Evolutionary conservation across 139 green algal genomes (phyloP), one percentile per base, ranked within the genome.

Genomic region (Closterium sp.): DNA sequence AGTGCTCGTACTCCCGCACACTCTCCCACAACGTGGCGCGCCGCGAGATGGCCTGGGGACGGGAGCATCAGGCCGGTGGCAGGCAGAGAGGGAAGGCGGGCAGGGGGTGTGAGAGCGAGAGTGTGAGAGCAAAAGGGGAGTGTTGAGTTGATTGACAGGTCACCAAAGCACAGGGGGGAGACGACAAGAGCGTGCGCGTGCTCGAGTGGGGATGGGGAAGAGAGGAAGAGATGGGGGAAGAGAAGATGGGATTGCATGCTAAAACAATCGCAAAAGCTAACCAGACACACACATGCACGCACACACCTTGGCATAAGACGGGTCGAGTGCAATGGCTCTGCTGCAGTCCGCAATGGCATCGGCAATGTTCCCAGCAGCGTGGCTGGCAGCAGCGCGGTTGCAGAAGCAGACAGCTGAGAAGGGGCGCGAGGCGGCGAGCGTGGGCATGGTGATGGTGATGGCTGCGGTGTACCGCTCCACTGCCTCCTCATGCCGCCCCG

Each of bases 381-480:
- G 91, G 12, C n/a, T 76, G 16, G 92, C 92, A 30, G 92, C 92
- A 33, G 92, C 92, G 8, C 92, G 86, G 87, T 94, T 94, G 88
- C 84, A 90, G 33, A 93, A 91, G 84, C 55, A 89, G 8, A 94
- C 38, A 0, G 92, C 92, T 36, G 85, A 66, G 89, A 94, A 94
- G 33, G 91, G 91, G 2, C 88, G 30, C 38, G 81, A 93, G 43
- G 89, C 89, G 25, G 28, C 19, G 28, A 92, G 34, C n/a, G 23
- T 8, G 0, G 33, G 86, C 38, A 84, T 16, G 34, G 88, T 33
- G 12, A 84, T 16, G 34, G 88, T 33, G 12, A 94, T 35, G 2
- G 93, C 93, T 33, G 95, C 36, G 0, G 94, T 95, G 93, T 98
- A 99, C 91, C 95, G 95, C 30, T 96, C 91, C n/a, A 98, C 96